phyloP scores from a whole-genome alignment of 2,329 filamentous ascomycete genomes.

The Penicillium sp. region DNA sequence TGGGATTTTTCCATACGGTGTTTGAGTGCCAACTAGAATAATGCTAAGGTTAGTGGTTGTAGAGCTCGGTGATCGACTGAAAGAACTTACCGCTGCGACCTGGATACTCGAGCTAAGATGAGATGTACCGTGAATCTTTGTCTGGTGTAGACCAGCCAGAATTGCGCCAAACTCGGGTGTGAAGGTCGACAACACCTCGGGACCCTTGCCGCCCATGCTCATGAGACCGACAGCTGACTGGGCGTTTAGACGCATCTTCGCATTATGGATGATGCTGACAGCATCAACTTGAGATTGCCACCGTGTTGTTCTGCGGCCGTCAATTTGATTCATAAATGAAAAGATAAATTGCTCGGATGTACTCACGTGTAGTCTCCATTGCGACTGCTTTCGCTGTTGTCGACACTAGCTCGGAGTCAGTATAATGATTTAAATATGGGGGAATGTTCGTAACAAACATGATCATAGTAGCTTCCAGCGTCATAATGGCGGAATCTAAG shows the following conservation, averaged over 20 bases:
- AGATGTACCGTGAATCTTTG: conserved; percentile 85
- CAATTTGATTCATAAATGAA: conserved; percentile 3
- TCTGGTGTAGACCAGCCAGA: conserved; percentile 85
- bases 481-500: conserved; percentile 67
- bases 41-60: conserved; percentile 11
- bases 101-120: conserved; percentile 93
- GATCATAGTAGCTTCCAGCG: conserved; percentile 98
- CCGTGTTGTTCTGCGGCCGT: conserved; percentile 71
- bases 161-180: conserved; percentile 97
- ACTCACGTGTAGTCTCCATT: conserved; percentile 81
- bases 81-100: conserved; percentile 75
- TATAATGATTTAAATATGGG: conserved; percentile 1
- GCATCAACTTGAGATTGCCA: conserved; percentile 97
- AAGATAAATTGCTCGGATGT: not conserved
- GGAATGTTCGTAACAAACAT: conserved; percentile 51
- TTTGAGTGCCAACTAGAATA: conserved; percentile 82
- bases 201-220: conserved; percentile 98
- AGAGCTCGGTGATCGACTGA: not conserved
- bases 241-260: conserved; percentile 90
- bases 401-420: conserved; percentile 59
- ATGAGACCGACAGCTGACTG: conserved; percentile 97
- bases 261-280: conserved; percentile 91
- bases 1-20: conserved; percentile 98
- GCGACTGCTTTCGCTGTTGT: conserved; percentile 98
- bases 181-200: conserved; percentile 92